Evolutionary conservation across 176 grass and related monocot species (phyloP).

Genomic region (Rhipidocladum racemiflorum): DNA sequence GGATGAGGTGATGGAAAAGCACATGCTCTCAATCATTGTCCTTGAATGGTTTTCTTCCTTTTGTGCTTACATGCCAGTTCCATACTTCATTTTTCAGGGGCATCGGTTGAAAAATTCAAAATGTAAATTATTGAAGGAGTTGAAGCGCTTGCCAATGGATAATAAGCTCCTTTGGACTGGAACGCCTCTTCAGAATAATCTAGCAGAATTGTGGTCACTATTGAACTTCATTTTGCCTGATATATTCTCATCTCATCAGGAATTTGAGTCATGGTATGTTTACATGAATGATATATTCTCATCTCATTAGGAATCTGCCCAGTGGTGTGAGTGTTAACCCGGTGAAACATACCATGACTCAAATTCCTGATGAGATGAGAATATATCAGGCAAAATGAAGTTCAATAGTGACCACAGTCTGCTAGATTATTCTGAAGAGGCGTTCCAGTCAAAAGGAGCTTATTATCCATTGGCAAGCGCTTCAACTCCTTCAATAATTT

Average conservation of each 20-base stretch:
- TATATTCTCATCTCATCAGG: slow-evolving; percentile 93
- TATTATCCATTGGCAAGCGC: too few species aligned
- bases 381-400: slow-evolving; percentile 97
- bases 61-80: slow-evolving; percentile 8
- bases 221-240: slow-evolving; percentile 97
- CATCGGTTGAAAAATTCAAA: slow-evolving; percentile 95
- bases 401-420: slow-evolving; percentile 98
- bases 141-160: too few species aligned
- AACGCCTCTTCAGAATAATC: slow-evolving; percentile 95
- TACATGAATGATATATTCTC: too few species aligned
- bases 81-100: slow-evolving; percentile 54
- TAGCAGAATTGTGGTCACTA: slow-evolving; percentile 96
- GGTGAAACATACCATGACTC: slow-evolving; percentile 79
- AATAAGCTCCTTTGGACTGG: slow-evolving; percentile 92
- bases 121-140: slow-evolving; percentile 67
- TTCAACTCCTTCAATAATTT: slow-evolving; percentile 71
- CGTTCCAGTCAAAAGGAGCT: slow-evolving; percentile 93
- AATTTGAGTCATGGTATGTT: slow-evolving; percentile 97
- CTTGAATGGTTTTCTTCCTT: not conserved
- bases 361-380: slow-evolving; percentile 88
- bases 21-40: slow-evolving; percentile 1
- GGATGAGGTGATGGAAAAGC: slow-evolving; percentile 62
- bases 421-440: slow-evolving; percentile 96
- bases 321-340: not conserved
- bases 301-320: too few species aligned